Evolutionary conservation across 1,139 yeast genomes (phyloP), one percentile per base, ranked within the genome.

Genomic region (Hyphopichia buzzinii): DNA sequence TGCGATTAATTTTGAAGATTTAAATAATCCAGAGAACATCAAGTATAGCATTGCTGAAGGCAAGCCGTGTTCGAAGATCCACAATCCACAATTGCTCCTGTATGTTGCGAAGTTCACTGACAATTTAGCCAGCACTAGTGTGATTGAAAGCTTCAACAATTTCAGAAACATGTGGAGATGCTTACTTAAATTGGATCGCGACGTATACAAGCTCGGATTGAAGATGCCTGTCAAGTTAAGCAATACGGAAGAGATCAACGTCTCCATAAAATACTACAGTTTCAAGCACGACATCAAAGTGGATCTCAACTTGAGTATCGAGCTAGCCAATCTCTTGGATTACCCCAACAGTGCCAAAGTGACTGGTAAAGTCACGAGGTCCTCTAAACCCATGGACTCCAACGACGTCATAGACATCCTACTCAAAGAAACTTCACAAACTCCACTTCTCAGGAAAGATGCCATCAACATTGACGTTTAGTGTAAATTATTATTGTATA

Each of bases 121-220:
- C 40, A 11, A 8, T 3, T 4, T 8, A 4, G n/a, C 29, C 2
- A 15, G 30, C n/a, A 10, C 14, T 4, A 17, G 30, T 3, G 31
- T 33, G 4, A 8, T 33, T 24, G 47, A 48, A 25, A 38, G 41
- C 12, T 50, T 59, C 30, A 37, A 37, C 8, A 34, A 35, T 8
- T 52, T 64, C 37, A 39, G 40, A 13, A 37, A 34, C 2, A 31
- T 41, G 15, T 66, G 68, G 61, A 32, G 34, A 2, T 37, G 37
- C 15, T 44, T 62, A 14, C 45, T 43, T 23, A 34, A 38, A 14
- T 35, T 67, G 4, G 72, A 67, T 42, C 17, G 36, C 4, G 65
- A 58, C 24, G 41, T 67, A 4, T 56, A 53, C 48, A 53, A 50
- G 30, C 43, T 64, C 4, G 54, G 64, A 3, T 43, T 62, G 23